Base-by-base conservation (phyloP, 2,329 filamentous ascomycete species). In the Neonectria neomacrospora region DNA sequence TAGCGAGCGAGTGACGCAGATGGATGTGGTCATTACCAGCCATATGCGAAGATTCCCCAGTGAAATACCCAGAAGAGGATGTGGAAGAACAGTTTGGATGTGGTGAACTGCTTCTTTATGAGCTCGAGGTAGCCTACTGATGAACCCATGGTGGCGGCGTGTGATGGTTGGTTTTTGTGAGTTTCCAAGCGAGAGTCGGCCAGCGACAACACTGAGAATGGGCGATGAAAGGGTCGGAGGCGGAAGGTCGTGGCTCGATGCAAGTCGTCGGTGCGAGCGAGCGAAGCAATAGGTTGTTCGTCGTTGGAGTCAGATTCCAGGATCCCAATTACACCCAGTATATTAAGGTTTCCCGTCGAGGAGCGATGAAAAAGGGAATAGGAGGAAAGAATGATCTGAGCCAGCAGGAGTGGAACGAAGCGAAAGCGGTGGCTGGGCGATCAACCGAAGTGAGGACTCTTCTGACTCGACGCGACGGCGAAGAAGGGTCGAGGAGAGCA, bases 61-160 rank as follows among this genome's bases (percentile, higher is more conserved):
- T 97, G 94, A 44, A 92, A 81, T 3, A 84, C 85, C 89, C 93
- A 95, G 77, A 96, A 97, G 54, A 96, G 77, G 68, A 92, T 72
- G 77, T 96, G 91, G 79, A 96, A 97, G 51, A 91, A 63, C 60
- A 97, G 76, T 78, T 96, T 97, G 56, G 85, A 82, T 16, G 85
- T 79, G 57, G 88, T 88, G 64, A 94, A 86, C 80, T 94, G 89
- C 79, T 88, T 88, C 77, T 82, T 85, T 67, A 88, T 67, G 67
- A 86, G 72, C 69, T 80, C 78, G 65, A 71, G 48, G 52, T 77
- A 79, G 48, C 73, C 81, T 78, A 83, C 57, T 77, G 83, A 80
- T 58, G 79, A 76, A 64, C 71, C 75, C 76, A 79, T 79, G 58
- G 69, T 73, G 71, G 64, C 56, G 66, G 65, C 69, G 70, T 72